phyloP scores from a whole-genome alignment of 1,139 yeast species.

The Yarrowia galli region DNA sequence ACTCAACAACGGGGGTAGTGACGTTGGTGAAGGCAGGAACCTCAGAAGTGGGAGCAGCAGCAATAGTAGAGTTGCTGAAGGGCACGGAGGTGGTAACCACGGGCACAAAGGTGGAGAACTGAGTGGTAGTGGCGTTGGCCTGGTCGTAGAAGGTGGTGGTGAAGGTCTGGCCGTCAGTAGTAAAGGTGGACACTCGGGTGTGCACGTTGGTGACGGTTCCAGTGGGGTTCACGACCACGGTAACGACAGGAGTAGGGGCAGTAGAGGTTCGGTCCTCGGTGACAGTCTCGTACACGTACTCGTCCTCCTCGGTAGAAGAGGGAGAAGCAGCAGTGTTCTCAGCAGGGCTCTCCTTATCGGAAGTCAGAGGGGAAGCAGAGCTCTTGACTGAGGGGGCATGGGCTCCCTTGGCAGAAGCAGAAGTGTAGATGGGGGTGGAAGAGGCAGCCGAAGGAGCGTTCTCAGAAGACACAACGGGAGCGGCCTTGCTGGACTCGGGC shows the following conservation, averaged over 20 bases:
- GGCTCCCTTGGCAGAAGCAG: constrained; percentile 19
- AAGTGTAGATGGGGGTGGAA: constrained; percentile 28
- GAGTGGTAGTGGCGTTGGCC: constrained; percentile 24
- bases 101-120: constrained; percentile 19
- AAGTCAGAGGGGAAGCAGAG: constrained; percentile 41
- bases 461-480: constrained; percentile 16
- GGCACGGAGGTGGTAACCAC: constrained; percentile 12
- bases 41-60: constrained; percentile 1
- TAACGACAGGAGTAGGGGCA: constrained; percentile 47
- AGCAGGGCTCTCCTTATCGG: constrained; percentile 42
- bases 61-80: not conserved
- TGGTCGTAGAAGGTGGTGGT: constrained; percentile 39
- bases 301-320: constrained; percentile 45
- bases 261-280: constrained; percentile 48
- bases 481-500: constrained; percentile 18
- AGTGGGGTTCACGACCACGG: constrained; percentile 46
- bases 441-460: constrained; percentile 41
- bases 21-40: not conserved
- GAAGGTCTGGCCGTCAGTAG: constrained; percentile 42
- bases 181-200: constrained; percentile 44
- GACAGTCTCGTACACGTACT: constrained; percentile 45
- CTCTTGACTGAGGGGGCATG: not conserved
- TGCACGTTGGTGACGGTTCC: constrained; percentile 44
- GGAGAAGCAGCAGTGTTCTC: constrained; percentile 40
- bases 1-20: not conserved